Percentiles rank a stretch among this genome's conserved stretches.
phyloP scores from a whole-genome alignment of 306 rosid species.

The Senna siamea region DNA sequence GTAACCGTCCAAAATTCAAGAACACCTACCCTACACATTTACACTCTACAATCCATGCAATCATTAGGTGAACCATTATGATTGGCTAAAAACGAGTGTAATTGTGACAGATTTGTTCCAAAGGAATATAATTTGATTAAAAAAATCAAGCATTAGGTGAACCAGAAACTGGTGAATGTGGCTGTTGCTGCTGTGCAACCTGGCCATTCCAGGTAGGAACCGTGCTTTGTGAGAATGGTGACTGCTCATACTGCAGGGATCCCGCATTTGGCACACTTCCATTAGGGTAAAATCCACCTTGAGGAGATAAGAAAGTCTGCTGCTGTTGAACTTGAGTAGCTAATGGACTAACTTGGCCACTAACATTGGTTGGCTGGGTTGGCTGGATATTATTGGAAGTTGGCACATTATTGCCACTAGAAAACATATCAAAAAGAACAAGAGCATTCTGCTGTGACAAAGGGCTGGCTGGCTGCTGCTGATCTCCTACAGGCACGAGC shows the following conservation, averaged over 20 bases:
- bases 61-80: too few species aligned
- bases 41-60: constrained; percentile 26
- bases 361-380: constrained; percentile 47
- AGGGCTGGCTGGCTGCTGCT: constrained; percentile 62
- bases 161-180: constrained; percentile 73
- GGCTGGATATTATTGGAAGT: constrained; percentile 55
- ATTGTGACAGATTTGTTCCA: constrained; percentile 36
- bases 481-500: constrained; percentile 84
- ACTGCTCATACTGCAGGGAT: constrained; percentile 67
- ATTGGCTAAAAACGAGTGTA: constrained; percentile 3
- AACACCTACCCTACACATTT: constrained; percentile 23
- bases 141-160: constrained; percentile 39
- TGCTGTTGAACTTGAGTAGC: constrained; percentile 61
- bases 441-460: constrained; percentile 79
- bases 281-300: constrained; percentile 63
- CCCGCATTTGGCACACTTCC: constrained; percentile 66
- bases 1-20: constrained; percentile 7
- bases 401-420: constrained; percentile 55
- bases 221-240: constrained; percentile 57
- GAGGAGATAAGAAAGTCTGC: constrained; percentile 63
- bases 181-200: constrained; percentile 64
- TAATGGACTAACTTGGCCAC: constrained; percentile 51
- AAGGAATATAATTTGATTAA: constrained; percentile 17
- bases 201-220: constrained; percentile 86
- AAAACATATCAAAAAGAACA: constrained; percentile 82